phyloP scores from a whole-genome alignment of 257 asterid genomes.

The Solanum bukasovii region DNA sequence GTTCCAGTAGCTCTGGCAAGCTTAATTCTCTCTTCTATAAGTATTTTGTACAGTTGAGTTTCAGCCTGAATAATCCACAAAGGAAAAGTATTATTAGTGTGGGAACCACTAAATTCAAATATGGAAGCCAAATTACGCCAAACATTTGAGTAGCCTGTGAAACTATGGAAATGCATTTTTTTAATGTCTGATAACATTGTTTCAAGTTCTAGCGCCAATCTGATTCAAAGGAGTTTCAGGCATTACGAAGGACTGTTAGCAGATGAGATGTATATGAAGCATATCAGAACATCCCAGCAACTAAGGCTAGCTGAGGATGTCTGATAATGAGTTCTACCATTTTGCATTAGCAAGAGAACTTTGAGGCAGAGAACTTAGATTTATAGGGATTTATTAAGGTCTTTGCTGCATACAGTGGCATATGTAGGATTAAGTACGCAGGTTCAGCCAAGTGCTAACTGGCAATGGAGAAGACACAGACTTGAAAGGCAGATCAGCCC shows the following conservation, averaged over 20 bases:
- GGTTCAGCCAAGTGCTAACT: neutral
- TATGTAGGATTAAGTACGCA: neutral
- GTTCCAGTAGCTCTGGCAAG: constrained; percentile 70
- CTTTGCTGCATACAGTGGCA: neutral
- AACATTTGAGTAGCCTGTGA: neutral
- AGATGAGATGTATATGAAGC: neutral
- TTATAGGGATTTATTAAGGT: neutral
- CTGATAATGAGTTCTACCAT: neutral
- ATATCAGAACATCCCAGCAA: neutral
- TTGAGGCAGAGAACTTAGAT: neutral
- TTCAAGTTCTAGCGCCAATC: neutral
- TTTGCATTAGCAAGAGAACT: neutral
- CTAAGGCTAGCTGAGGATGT: neutral
- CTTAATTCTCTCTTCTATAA: constrained; percentile 75
- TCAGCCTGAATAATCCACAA: constrained; percentile 45
- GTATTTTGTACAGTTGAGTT: constrained; percentile 56
- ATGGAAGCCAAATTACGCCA: neutral
- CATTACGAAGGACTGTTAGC: neutral
- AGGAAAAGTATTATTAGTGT: constrained; percentile 1
- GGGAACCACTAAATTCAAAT: neutral
- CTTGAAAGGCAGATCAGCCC: neutral
- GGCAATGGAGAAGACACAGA: neutral
- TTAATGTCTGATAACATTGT: neutral
- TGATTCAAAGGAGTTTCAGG: neutral
- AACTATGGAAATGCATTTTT: neutral